These are phyloP conservation scores for Picochlorum sp. DNA, from an alignment of 139 green algal genomes.

Conservation along the genomic window DNA sequence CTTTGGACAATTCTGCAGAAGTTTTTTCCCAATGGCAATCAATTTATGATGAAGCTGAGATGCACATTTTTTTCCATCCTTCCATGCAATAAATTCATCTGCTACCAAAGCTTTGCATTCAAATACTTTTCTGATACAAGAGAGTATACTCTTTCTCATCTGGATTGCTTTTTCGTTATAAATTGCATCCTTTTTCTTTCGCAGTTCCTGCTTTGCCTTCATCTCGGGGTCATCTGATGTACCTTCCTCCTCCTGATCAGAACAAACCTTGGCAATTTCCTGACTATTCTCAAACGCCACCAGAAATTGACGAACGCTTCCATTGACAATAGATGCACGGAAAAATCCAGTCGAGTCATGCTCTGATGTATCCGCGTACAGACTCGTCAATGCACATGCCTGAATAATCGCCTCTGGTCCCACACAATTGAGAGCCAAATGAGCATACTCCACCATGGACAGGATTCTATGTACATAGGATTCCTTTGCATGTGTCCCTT, in stretches of 20 bases:
- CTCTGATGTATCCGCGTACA: not conserved
- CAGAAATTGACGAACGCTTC: not conserved
- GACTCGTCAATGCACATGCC: not conserved
- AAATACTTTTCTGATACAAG: not conserved
- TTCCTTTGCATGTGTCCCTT: not conserved
- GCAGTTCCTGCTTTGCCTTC: not conserved
- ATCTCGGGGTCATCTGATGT: not conserved
- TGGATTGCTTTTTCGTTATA: conserved; percentile 1
- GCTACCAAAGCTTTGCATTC: not conserved
- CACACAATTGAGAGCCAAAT: not conserved
- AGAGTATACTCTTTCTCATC: not conserved
- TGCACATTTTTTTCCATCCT: not conserved
- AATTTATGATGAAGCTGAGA: conserved; percentile 7
- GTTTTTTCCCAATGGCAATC: not conserved
- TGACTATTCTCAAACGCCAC: not conserved
- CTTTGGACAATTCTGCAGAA: not conserved
- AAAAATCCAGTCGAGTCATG: conserved; percentile 1
- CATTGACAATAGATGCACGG: not conserved
- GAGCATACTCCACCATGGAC: not conserved
- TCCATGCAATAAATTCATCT: conserved; percentile 1
- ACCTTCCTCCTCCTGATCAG: not conserved
- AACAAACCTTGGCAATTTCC: not conserved
- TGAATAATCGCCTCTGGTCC: not conserved
- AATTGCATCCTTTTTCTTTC: not conserved
- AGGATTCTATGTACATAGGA: not conserved